phyloP scores from a whole-genome alignment of 2,329 filamentous ascomycete species.

The Aotearoamyces nothofagi region DNA sequence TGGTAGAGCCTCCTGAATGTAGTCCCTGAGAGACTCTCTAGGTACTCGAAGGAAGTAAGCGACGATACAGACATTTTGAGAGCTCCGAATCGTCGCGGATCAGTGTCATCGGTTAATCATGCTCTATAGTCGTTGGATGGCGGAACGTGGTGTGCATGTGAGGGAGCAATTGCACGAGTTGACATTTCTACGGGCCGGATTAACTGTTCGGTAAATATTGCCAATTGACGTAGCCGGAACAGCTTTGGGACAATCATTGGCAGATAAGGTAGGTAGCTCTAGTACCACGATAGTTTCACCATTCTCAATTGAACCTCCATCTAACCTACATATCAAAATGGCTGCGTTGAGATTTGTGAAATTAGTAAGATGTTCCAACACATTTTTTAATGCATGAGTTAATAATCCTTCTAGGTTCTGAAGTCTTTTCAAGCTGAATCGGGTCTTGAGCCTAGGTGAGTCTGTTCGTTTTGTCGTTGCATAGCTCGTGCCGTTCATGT shows the following conservation, averaged over 20 bases:
- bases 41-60: conserved; percentile 66
- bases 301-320: too few species aligned
- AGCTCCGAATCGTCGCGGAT: conserved; percentile 8
- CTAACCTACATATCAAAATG: too few species aligned
- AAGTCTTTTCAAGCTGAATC: conserved; percentile 65
- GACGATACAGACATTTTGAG: conserved; percentile 28
- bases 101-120: conserved; percentile 12
- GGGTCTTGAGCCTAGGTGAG: conserved; percentile 72
- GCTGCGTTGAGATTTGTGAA: conserved; percentile 46
- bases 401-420: conserved; percentile 46
- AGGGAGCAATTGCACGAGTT: too few species aligned
- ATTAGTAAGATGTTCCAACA: conserved; percentile 32
- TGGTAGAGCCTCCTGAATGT: conserved; percentile 88
- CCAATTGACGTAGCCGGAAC: too few species aligned
- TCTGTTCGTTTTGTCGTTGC: not conserved
- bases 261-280: too few species aligned
- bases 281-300: too few species aligned
- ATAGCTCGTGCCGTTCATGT: too few species aligned
- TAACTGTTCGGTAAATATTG: too few species aligned
- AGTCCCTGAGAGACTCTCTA: conserved; percentile 79
- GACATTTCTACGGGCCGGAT: too few species aligned
- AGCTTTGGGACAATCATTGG: too few species aligned
- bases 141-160: too few species aligned
- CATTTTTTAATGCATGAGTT: conserved; percentile 3
- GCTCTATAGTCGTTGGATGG: conserved; percentile 1